phyloP scores from a whole-genome alignment of 2,329 filamentous ascomycete species.

The Pezizomycotina sp. region DNA sequence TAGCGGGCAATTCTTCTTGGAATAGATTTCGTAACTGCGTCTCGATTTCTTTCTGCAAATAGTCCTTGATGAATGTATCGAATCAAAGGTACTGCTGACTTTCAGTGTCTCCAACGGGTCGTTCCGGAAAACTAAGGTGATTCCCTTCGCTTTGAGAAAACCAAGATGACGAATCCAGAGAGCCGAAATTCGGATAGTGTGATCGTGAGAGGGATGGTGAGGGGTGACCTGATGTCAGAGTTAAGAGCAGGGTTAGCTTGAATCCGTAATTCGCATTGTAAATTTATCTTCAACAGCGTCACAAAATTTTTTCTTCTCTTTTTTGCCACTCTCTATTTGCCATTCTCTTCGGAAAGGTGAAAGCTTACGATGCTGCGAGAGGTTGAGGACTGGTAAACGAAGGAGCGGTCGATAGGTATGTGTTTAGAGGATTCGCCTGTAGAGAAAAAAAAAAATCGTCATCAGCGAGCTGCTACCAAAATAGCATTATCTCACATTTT shows the following conservation, averaged over 20 bases:
- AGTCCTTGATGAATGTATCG: conserved; percentile 94
- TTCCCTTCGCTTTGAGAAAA: conserved; percentile 96
- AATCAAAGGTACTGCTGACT: conserved; percentile 97
- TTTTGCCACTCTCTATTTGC: background rate
- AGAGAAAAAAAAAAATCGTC: background rate
- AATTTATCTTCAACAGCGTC: too few relatives aligned
- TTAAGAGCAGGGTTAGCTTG: conserved; percentile 4
- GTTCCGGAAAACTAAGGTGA: conserved; percentile 94
- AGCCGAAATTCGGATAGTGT: conserved; percentile 90
- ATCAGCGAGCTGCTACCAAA: conserved; percentile 2
- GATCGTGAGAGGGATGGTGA: conserved; percentile 95
- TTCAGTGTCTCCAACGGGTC: conserved; percentile 95
- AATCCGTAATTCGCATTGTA: too few relatives aligned
- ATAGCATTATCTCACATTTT: too few relatives aligned
- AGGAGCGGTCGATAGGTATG: conserved; percentile 80
- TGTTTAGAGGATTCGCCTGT: conserved; percentile 87
- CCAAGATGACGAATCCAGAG: conserved; percentile 90
- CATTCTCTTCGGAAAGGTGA: background rate
- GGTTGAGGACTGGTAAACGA: conserved; percentile 85
- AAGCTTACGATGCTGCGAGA: conserved; percentile 54
- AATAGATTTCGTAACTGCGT: conserved; percentile 79
- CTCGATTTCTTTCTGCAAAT: conserved; percentile 90
- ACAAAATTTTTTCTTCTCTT: conserved; percentile 1
- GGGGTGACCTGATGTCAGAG: conserved; percentile 41
- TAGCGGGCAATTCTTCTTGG: conserved; percentile 94